Conservation (phyloP, 345 rosid genomes). For the Boechera stricta region DNA sequence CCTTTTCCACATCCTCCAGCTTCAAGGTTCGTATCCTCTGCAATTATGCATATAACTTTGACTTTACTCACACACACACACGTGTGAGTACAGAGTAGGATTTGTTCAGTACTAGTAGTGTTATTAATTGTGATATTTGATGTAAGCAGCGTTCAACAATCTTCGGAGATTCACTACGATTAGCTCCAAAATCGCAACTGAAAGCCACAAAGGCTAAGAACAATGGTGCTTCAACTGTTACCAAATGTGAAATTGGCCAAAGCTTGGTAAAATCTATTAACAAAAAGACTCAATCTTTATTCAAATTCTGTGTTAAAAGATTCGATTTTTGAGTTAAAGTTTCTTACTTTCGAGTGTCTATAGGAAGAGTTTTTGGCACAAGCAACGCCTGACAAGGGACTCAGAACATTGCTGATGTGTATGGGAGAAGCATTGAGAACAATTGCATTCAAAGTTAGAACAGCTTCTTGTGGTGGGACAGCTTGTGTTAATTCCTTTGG, state of each 20-base stretch:
- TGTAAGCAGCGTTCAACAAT: slow-evolving; percentile 54
- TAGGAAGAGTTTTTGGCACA: slow-evolving; percentile 91
- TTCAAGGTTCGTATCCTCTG: slow-evolving; percentile 60
- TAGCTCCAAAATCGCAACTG: slow-evolving; percentile 58
- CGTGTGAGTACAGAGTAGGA: slow-evolving; percentile 8
- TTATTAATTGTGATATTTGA: neutral
- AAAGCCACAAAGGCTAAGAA: slow-evolving; percentile 60
- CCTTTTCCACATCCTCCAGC: slow-evolving; percentile 62
- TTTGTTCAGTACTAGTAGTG: neutral
- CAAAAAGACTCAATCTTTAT: slow-evolving; percentile 10
- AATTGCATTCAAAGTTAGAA: slow-evolving; percentile 86
- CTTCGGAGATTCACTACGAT: slow-evolving; percentile 73
- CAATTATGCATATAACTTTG: neutral
- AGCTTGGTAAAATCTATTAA: slow-evolving; percentile 65
- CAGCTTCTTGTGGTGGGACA: slow-evolving; percentile 98
- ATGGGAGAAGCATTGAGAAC: slow-evolving; percentile 98
- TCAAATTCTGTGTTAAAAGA: neutral
- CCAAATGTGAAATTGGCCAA: slow-evolving; percentile 91
- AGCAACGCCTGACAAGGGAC: slow-evolving; percentile 84
- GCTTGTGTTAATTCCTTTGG: slow-evolving; percentile 94
- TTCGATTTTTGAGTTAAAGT: slow-evolving; percentile 17
- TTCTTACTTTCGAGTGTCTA: slow-evolving; percentile 13
- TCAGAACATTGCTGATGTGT: slow-evolving; percentile 74
- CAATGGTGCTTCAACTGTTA: slow-evolving; percentile 59
- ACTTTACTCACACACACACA: neutral